Conservation (phyloP, 1,139 yeast genomes). For the Scheffersomyces illinoinensis region DNA sequence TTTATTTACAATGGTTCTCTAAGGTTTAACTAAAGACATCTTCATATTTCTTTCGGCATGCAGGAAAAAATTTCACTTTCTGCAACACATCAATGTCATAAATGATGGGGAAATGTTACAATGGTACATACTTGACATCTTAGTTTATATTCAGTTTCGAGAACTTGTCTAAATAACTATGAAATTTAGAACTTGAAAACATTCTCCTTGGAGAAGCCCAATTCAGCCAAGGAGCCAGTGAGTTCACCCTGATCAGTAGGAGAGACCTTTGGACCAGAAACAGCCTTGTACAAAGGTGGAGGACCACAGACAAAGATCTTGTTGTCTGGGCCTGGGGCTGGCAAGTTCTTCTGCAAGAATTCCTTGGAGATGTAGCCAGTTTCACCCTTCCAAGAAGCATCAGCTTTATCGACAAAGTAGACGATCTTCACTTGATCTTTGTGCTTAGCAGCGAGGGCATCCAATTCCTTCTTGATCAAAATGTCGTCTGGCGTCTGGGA, state of each 20-base stretch:
- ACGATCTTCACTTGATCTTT: constrained; percentile 76
- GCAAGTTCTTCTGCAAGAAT: constrained; percentile 53
- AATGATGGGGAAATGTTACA: not conserved
- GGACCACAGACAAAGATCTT: constrained; percentile 79
- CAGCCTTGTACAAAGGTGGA: constrained; percentile 26
- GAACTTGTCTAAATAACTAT: not conserved
- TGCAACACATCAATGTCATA: not conserved
- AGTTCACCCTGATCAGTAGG: constrained; percentile 96
- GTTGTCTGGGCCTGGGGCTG: constrained; percentile 72
- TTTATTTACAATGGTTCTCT: not conserved
- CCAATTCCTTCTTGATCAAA: constrained; percentile 74
- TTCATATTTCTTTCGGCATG: not conserved
- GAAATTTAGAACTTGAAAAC: constrained; percentile 79
- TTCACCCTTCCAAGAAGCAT: constrained; percentile 48
- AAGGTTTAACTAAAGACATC: no score
- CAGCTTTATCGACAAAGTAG: constrained; percentile 77
- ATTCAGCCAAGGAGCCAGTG: constrained; percentile 80
- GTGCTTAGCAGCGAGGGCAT: constrained; percentile 58
- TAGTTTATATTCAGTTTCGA: not conserved
- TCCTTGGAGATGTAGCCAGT: constrained; percentile 45
- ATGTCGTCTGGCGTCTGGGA: constrained; percentile 76
- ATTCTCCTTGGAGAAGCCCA: constrained; percentile 84
- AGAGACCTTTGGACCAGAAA: constrained; percentile 79
- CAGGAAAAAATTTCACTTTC: not conserved
- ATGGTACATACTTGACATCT: not conserved